These are phyloP conservation scores for Alternaria triticimaculans DNA, from an alignment of 2,329 filamentous ascomycete species.

Conservation along the genomic window DNA sequence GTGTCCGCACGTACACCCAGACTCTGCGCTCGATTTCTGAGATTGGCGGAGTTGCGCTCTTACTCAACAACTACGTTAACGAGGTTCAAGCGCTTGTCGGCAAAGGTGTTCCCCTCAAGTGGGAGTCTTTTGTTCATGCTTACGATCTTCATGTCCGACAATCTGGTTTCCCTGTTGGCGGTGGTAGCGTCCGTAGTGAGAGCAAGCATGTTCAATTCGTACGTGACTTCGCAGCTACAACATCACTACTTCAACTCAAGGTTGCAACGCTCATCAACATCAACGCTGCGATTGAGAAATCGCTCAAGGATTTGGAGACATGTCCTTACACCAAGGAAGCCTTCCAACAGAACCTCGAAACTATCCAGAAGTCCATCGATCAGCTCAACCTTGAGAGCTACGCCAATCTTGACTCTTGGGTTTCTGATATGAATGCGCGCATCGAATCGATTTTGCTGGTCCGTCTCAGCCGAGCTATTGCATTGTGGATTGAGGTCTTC, in stretches of 20 bases:
- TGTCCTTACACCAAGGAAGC: slow-evolving; percentile 83
- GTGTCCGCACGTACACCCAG: slow-evolving; percentile 90
- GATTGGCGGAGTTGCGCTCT: slow-evolving; percentile 85
- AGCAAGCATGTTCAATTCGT: slow-evolving; percentile 98
- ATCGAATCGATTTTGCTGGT: slow-evolving; percentile 80
- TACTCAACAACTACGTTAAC: slow-evolving; percentile 90
- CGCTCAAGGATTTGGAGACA: slow-evolving; percentile 79
- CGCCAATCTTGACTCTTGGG: slow-evolving; percentile 90
- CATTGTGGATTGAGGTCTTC: slow-evolving; percentile 87
- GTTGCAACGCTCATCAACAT: slow-evolving; percentile 79
- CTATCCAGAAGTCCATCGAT: slow-evolving; percentile 90
- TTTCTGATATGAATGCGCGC: slow-evolving; percentile 81
- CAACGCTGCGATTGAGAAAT: slow-evolving; percentile 80
- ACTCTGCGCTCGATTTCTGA: slow-evolving; percentile 82
- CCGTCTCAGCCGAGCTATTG: slow-evolving; percentile 84
- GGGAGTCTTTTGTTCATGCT: slow-evolving; percentile 97
- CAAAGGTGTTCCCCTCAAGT: slow-evolving; percentile 88
- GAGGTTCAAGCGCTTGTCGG: slow-evolving; percentile 83
- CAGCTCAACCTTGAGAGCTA: slow-evolving; percentile 97
- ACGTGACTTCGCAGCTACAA: slow-evolving; percentile 85
- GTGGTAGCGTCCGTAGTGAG: slow-evolving; percentile 67
- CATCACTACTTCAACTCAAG: slow-evolving; percentile 88
- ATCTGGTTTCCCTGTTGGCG: slow-evolving; percentile 63
- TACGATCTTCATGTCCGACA: slow-evolving; percentile 87
- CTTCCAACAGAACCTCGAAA: slow-evolving; percentile 81